phyloP scores from a whole-genome alignment of 768 basidiomycete genomes.

The Candolleomyces aberdarensis region DNA sequence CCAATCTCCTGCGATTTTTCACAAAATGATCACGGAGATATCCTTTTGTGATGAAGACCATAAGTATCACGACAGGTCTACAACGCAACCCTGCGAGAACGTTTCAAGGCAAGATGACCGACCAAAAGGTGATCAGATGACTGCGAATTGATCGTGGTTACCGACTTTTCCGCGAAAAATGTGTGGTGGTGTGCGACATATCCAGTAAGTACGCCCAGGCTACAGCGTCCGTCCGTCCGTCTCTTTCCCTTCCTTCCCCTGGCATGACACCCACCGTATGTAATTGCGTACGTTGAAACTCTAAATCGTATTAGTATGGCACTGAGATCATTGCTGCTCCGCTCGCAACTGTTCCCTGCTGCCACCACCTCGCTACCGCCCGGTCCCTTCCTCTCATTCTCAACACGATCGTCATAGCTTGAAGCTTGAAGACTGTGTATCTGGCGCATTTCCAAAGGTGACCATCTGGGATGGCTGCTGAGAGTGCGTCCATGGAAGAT shows the following conservation, averaged over 20 bases:
- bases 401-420: background rate
- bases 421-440: background rate
- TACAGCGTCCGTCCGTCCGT: background rate
- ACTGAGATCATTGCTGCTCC: background rate
- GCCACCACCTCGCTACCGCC: background rate
- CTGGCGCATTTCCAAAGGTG: background rate
- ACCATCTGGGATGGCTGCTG: background rate
- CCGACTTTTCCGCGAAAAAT: background rate
- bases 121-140: background rate
- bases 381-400: background rate
- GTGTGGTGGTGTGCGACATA: background rate
- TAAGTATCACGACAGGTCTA: too few relatives aligned
- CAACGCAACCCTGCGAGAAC: too few relatives aligned
- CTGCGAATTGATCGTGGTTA: constrained; percentile 2
- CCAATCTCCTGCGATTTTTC: background rate
- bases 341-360: background rate
- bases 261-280: background rate
- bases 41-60: too few relatives aligned
- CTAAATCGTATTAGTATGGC: too few relatives aligned
- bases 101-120: too few relatives aligned
- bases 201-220: background rate
- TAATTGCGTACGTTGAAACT: too few relatives aligned
- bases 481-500: constrained; percentile 2
- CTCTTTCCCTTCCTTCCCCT: background rate
- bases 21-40: too few relatives aligned